Percentiles rank a stretch among this genome's conserved stretches.
Evolutionary conservation across 139 green algal species (phyloP).

Genomic region (Asterochloris sp.): DNA sequence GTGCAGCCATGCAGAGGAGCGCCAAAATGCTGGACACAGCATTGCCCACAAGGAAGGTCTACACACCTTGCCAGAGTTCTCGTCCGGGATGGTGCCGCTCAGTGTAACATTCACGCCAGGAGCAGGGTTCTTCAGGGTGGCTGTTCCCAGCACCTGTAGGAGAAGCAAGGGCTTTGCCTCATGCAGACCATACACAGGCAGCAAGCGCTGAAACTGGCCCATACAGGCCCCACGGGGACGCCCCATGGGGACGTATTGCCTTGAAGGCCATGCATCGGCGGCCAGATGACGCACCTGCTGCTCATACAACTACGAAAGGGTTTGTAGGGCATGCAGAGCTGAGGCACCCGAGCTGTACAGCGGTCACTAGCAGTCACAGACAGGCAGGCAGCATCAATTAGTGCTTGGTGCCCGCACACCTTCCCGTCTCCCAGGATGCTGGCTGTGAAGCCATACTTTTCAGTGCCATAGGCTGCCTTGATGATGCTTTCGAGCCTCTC

Average conservation of each 20-base stretch:
- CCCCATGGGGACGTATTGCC: too few relatives aligned
- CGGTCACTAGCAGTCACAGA: too few relatives aligned
- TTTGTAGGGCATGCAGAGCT: too few relatives aligned
- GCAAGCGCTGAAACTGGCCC: not conserved
- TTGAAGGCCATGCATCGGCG: too few relatives aligned
- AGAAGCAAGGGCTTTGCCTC: not conserved
- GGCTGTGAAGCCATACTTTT: conserved; percentile 32
- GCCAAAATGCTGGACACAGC: too few relatives aligned
- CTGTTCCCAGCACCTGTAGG: conserved; percentile 16
- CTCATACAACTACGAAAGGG: too few relatives aligned
- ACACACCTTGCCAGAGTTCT: conserved; percentile 29
- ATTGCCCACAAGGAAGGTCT: too few relatives aligned
- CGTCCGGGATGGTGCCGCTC: conserved; percentile 39
- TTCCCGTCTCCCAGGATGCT: conserved; percentile 37
- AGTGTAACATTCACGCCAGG: conserved; percentile 37
- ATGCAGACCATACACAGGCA: not conserved
- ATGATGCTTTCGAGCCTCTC: conserved; percentile 33
- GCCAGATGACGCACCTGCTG: too few relatives aligned
- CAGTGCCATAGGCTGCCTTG: conserved; percentile 39
- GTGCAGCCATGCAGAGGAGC: not conserved
- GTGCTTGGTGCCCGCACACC: conserved; percentile 7
- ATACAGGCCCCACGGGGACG: too few relatives aligned
- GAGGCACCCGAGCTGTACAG: too few relatives aligned
- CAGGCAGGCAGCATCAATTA: too few relatives aligned
- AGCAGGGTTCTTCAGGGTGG: conserved; percentile 2